Base-by-base conservation (phyloP, 257 asterid genomes). In the Pogostemon cablin region DNA sequence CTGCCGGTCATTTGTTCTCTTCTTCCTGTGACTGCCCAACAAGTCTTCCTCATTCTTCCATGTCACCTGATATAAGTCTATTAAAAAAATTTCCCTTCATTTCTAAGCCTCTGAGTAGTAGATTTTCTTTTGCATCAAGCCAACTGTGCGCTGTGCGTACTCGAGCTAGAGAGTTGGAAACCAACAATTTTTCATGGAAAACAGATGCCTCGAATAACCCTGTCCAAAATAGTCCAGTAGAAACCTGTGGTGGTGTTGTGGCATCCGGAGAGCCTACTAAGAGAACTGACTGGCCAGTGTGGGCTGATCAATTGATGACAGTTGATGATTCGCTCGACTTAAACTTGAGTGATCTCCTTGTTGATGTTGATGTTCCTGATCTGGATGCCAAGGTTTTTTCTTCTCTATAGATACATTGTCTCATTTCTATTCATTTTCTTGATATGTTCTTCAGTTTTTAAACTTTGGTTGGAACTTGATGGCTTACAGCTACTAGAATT, bases 251-350 rank as follows among this genome's bases (percentile, higher is more conserved):
- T 7, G 81, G 75, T 15, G 77, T 73, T 37, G 76, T 62, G 69
- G 65, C 72, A 9, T 77, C 85, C 34, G 85, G 80, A 48, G 89
- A 81, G 44, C 76, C 71, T 47, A 47, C 20, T 43, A 86, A 54
- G 81, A 79, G 78, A 83, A 70, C 81, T 35, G 90, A 87, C 66
- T 90, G 89, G 95, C 83, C 76, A 65, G 91, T 85, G 50, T 90
- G 97, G 97, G 86, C 87, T 0, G 85, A 90, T 56, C 84, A 88
- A 84, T 75, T 88, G 54, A 81, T 88, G 75, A 72, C 80, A 39
- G 88, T 76, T 20, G 91, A 90, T 59, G 90, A 80, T 58, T 25
- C 86, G 0, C 76, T 83, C n/a, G 96, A 77, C 64, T 66, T 91
- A 34, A 85, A 80, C 76, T 86, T 90, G 87, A 79, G 76, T 65